Conservation (phyloP, 1,284 basidiomycete species). For the Neonothopanus nambi region DNA sequence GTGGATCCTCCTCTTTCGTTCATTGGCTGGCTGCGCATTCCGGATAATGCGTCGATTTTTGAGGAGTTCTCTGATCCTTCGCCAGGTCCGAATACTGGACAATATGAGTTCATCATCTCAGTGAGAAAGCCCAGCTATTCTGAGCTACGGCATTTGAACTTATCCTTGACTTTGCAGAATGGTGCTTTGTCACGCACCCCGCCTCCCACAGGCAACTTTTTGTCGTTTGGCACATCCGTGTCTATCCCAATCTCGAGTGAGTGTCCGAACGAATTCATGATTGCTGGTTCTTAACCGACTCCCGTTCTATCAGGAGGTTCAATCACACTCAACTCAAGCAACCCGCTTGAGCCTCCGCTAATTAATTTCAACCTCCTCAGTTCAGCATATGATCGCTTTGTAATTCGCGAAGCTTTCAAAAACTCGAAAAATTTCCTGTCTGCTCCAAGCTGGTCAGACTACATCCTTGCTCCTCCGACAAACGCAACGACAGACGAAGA, state of each 20-base stretch:
- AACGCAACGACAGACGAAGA: slow-evolving; percentile 19
- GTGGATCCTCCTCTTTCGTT: slow-evolving; percentile 22
- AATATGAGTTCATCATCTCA: slow-evolving; percentile 16
- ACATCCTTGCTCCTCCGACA: slow-evolving; percentile 16
- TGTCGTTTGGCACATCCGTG: slow-evolving; percentile 5
- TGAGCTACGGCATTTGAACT: not conserved
- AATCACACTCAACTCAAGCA: slow-evolving; percentile 18
- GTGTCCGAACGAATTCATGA: not conserved
- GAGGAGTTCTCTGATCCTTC: slow-evolving; percentile 18
- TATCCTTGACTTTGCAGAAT: slow-evolving; percentile 9
- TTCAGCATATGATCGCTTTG: slow-evolving; percentile 20
- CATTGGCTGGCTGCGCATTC: slow-evolving; percentile 26
- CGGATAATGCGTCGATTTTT: slow-evolving; percentile 20
- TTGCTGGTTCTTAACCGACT: not conserved
- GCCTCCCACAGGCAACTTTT: slow-evolving; percentile 10
- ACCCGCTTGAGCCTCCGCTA: slow-evolving; percentile 21
- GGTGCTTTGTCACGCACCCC: slow-evolving; percentile 2
- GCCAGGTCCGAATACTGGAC: slow-evolving; percentile 17
- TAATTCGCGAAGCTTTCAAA: slow-evolving; percentile 22
- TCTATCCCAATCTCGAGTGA: slow-evolving; percentile 5
- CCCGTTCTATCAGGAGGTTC: slow-evolving; percentile 16
- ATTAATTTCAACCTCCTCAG: slow-evolving; percentile 22
- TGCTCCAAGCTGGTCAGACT: slow-evolving; percentile 20
- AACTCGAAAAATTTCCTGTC: slow-evolving; percentile 18
- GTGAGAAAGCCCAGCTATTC: slow-evolving; percentile 10